A percentile compares a stretch with the other conserved stretches of the same genome.
These are phyloP conservation scores for Westerdykella aurantiaca DNA, from an alignment of 2,329 filamentous ascomycete species.

Conservation along the genomic window DNA sequence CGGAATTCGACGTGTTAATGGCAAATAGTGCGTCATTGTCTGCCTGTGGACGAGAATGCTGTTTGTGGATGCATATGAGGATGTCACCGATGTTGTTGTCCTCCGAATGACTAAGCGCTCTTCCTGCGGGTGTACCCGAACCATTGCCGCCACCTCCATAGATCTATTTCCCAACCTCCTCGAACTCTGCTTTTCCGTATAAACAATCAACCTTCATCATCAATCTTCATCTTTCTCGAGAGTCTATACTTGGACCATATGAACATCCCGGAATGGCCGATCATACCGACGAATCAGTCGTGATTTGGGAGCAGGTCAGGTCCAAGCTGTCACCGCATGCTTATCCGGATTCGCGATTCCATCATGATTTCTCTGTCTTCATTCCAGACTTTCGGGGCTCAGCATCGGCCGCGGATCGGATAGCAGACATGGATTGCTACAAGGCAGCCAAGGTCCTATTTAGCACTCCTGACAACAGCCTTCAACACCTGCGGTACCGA, in stretches of 20 bases:
- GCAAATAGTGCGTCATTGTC: too few relatives aligned
- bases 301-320: conserved; percentile 31
- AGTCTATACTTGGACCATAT: too few relatives aligned
- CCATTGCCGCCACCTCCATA: too few relatives aligned
- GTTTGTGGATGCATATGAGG: too few relatives aligned
- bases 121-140: too few relatives aligned
- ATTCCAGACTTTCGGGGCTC: conserved; percentile 42
- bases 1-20: too few relatives aligned
- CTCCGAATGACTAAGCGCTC: background rate
- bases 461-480: conserved; percentile 42
- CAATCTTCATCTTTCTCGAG: too few relatives aligned
- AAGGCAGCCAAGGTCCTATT: conserved; percentile 30
- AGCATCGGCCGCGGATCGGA: conserved; percentile 24
- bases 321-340: conserved; percentile 35
- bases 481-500: conserved; percentile 38
- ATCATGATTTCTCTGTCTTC: conserved; percentile 41
- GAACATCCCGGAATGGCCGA: too few relatives aligned
- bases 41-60: background rate
- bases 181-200: too few relatives aligned
- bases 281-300: too few relatives aligned
- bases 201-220: background rate
- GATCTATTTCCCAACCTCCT: background rate
- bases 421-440: conserved; percentile 33
- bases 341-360: conserved; percentile 41
- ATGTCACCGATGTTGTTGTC: too few relatives aligned